A percentile compares a stretch with the other conserved stretches of the same genome.
phyloP scores from a whole-genome alignment of 1,284 basidiomycete species.

The Pisolithus thermaeus region DNA sequence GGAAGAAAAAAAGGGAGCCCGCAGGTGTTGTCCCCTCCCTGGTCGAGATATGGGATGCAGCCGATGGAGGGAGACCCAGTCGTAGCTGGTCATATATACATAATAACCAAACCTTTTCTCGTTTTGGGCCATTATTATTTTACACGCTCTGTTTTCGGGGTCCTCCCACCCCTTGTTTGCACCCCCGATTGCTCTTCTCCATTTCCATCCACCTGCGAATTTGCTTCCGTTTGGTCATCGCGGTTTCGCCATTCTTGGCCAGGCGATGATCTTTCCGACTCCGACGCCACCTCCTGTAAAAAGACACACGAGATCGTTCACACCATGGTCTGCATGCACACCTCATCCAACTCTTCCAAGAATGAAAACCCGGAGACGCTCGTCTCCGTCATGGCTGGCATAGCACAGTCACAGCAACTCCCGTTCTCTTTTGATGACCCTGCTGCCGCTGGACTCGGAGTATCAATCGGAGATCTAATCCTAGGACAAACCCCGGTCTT shows the following conservation, averaged over 20 bases:
- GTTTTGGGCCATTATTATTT: background rate
- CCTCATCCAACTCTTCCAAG: background rate
- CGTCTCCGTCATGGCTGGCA: too few relatives aligned
- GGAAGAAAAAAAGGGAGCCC: background rate
- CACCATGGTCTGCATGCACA: background rate
- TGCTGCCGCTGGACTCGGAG: constrained; percentile 15
- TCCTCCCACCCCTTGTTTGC: constrained; percentile 10
- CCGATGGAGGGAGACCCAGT: too few relatives aligned
- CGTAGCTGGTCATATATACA: too few relatives aligned
- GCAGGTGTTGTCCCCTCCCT: background rate
- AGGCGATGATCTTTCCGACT: background rate
- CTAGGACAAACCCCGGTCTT: constrained; percentile 7
- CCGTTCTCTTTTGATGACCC: too few relatives aligned
- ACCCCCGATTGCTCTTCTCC: constrained; percentile 15
- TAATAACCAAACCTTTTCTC: too few relatives aligned
- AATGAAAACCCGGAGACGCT: too few relatives aligned
- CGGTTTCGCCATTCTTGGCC: background rate
- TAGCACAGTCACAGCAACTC: too few relatives aligned
- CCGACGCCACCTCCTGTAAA: too few relatives aligned
- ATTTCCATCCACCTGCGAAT: background rate
- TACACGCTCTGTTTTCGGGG: constrained; percentile 14
- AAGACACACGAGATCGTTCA: too few relatives aligned
- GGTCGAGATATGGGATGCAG: too few relatives aligned
- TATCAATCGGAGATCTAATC: constrained; percentile 2
- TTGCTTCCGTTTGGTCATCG: constrained; percentile 1